These are phyloP conservation scores for Groenewaldozyma tartarivorans DNA, from an alignment of 805 yeast species.

Conservation along the genomic window DNA sequence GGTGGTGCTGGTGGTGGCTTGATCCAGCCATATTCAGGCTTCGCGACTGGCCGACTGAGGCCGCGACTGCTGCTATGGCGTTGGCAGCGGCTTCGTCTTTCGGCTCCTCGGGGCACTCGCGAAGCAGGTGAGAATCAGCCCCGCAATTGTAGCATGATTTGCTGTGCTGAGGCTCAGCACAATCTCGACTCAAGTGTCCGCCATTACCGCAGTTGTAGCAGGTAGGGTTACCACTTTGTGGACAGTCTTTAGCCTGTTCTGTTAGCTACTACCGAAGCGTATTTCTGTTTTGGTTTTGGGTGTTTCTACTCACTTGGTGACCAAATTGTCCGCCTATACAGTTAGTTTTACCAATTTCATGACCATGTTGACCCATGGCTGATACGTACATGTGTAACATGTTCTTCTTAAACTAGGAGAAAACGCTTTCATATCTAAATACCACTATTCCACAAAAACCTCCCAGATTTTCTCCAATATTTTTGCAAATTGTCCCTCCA, in stretches of 20 bases:
- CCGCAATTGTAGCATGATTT: constrained; percentile 94
- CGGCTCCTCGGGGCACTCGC: constrained; percentile 47
- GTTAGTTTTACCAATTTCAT: neutral
- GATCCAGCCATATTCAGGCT: neutral
- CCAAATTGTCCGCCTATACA: constrained; percentile 20
- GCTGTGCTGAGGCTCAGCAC: constrained; percentile 71
- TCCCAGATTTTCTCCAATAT: no score
- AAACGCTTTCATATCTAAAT: constrained; percentile 7
- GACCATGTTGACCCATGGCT: neutral
- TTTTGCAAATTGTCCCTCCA: no score
- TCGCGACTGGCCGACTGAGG: neutral
- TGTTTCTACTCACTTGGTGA: constrained; percentile 17
- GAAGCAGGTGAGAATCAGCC: constrained; percentile 78
- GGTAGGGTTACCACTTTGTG: constrained; percentile 28
- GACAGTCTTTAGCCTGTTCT: constrained; percentile 27
- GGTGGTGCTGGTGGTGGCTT: neutral
- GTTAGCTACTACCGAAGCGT: no score
- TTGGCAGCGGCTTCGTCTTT: constrained; percentile 10
- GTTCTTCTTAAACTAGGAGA: constrained; percentile 17
- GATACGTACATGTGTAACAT: constrained; percentile 19
- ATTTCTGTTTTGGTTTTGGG: no score
- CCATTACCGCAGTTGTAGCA: constrained; percentile 30
- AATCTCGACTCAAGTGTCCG: constrained; percentile 84
- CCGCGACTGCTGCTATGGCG: constrained; percentile 1
- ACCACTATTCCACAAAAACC: no score